Percentiles rank a stretch among this genome's conserved stretches.
Conservation (phyloP, 202 grass and related monocot species). For the Musa balbisiana region DNA sequence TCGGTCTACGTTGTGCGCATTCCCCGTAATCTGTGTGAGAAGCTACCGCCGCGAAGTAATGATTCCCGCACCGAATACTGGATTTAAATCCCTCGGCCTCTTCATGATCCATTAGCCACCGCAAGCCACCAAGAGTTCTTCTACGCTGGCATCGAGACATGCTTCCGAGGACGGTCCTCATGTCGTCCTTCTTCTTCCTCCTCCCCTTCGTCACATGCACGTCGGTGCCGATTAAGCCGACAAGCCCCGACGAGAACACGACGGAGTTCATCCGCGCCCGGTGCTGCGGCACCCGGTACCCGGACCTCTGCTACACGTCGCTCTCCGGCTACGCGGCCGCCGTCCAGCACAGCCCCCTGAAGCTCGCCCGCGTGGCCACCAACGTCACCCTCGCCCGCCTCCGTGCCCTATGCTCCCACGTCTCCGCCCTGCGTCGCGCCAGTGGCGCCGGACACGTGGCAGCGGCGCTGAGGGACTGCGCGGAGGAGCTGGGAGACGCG, state of each 20-base stretch:
- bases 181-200: background rate
- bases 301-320: background rate
- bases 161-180: background rate
- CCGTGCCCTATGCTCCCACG: background rate
- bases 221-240: background rate
- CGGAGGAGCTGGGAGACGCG: background rate
- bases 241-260: background rate
- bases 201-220: too few species aligned
- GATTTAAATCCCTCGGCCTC: too few species aligned
- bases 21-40: too few species aligned
- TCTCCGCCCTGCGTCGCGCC: background rate
- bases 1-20: too few species aligned
- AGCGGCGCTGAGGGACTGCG: background rate
- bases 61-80: too few species aligned
- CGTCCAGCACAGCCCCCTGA: background rate
- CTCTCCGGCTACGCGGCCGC: background rate
- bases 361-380: background rate
- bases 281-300: background rate
- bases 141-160: too few species aligned
- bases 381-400: background rate
- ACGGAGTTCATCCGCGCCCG: conserved; percentile 7
- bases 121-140: too few species aligned
- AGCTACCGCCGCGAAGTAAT: too few species aligned
- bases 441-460: background rate
- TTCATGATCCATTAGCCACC: too few species aligned